phyloP scores from a whole-genome alignment of 495 filamentous ascomycete genomes.

The Polyplosphaeria fusca region DNA sequence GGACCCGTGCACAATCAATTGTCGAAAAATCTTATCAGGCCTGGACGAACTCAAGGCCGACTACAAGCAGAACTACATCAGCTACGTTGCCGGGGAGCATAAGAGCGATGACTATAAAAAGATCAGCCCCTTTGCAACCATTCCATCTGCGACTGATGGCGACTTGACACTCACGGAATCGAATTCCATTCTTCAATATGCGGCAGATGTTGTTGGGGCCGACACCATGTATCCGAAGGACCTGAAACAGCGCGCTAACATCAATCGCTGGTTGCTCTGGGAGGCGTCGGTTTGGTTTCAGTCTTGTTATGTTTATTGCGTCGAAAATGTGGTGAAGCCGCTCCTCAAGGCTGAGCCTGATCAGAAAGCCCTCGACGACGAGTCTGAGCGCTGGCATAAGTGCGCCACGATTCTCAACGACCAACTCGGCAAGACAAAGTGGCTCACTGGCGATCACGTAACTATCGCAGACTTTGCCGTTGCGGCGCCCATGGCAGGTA shows the following conservation, averaged over 20 bases:
- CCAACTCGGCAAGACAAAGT: slow-evolving; percentile 38
- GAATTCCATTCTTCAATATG: slow-evolving; percentile 42
- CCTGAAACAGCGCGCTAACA: slow-evolving; percentile 31
- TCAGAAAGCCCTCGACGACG: slow-evolving; percentile 31
- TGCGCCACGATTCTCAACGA: slow-evolving; percentile 37
- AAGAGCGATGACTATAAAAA: slow-evolving; percentile 37
- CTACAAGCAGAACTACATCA: slow-evolving; percentile 37
- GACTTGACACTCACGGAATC: slow-evolving; percentile 38
- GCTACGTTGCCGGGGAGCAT: slow-evolving; percentile 39
- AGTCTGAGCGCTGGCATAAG: slow-evolving; percentile 32
- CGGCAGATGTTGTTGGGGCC: slow-evolving; percentile 28
- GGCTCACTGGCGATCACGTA: slow-evolving; percentile 36
- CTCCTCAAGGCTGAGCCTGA: slow-evolving; percentile 34
- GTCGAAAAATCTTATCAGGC: slow-evolving; percentile 40
- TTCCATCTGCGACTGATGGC: slow-evolving; percentile 38
- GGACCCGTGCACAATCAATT: slow-evolving; percentile 41
- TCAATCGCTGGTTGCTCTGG: slow-evolving; percentile 42
- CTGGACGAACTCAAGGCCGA: slow-evolving; percentile 36
- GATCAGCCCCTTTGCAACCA: slow-evolving; percentile 39
- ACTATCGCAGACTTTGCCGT: slow-evolving; percentile 43
- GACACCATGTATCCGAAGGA: slow-evolving; percentile 35
- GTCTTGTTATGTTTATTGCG: slow-evolving; percentile 39
- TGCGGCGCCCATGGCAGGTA: slow-evolving; percentile 39
- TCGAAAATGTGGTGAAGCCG: slow-evolving; percentile 41
- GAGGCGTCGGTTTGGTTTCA: slow-evolving; percentile 38